These are phyloP conservation scores for Drechmeria coniospora DNA, from an alignment of 2,329 filamentous ascomycete species.

Conservation along the genomic window DNA sequence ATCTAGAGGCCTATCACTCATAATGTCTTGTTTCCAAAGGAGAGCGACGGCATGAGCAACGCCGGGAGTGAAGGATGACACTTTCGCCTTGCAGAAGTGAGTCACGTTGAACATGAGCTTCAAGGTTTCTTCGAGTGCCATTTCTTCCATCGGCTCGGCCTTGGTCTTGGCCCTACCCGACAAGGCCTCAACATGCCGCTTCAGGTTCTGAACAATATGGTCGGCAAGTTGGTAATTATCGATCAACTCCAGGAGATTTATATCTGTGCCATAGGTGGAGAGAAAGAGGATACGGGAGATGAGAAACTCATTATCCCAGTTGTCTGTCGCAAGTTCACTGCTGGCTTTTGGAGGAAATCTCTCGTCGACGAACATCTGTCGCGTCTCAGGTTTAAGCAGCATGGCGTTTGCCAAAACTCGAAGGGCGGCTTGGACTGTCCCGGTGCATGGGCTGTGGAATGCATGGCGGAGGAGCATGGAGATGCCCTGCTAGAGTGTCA, in stretches of 20 bases:
- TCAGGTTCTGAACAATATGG: slow-evolving; percentile 53
- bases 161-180: slow-evolving; percentile 15
- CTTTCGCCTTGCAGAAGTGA: slow-evolving; percentile 51
- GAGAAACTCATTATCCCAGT: slow-evolving; percentile 75
- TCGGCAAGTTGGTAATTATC: slow-evolving; percentile 27
- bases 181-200: slow-evolving; percentile 45
- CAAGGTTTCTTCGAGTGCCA: slow-evolving; percentile 70
- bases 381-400: slow-evolving; percentile 36
- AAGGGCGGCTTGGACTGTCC: slow-evolving; percentile 59
- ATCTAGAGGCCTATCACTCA: slow-evolving; percentile 52
- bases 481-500: slow-evolving; percentile 46
- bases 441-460: slow-evolving; percentile 48
- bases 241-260: slow-evolving; percentile 32
- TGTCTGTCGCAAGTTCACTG: slow-evolving; percentile 55
- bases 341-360: slow-evolving; percentile 49
- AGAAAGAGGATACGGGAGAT: slow-evolving; percentile 29
- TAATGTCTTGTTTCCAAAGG: slow-evolving; percentile 42
- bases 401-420: slow-evolving; percentile 69
- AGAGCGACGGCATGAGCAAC: slow-evolving; percentile 58
- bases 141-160: slow-evolving; percentile 49
- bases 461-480: slow-evolving; percentile 56
- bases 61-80: slow-evolving; percentile 46
- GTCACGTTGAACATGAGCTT: slow-evolving; percentile 85
- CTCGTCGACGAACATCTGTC: slow-evolving; percentile 21
- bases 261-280: slow-evolving; percentile 32